Base-by-base conservation (phyloP, 805 yeast species). In the Candida ascalaphidarum region DNA sequence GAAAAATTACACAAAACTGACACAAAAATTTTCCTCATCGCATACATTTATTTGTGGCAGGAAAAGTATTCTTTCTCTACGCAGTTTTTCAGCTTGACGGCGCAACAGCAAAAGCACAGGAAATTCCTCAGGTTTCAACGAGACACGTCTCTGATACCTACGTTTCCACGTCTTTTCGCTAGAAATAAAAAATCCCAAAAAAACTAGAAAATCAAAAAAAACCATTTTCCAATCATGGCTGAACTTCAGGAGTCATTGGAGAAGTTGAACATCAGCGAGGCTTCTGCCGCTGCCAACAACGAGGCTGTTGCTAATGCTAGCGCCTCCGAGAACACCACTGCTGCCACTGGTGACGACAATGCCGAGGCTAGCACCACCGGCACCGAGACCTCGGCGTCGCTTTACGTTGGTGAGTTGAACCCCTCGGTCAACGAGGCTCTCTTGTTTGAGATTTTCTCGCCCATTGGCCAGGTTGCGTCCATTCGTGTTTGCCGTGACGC, bases 401-500 rank as follows among this genome's bases (percentile, higher is more conserved):
- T 92, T 48, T 92, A 92, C 65, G 97, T 92, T 54, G 97, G 98
- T 54, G 98, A 92, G 68, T 77, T 92, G 50, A 94, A 84, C 61
- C 83, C 88, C 40, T 59, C 81, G 25, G 95, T 92, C 46, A 82
- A 85, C 47, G 98, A 92, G 72, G 95, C 97, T 37, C 71, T 81
- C 48, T 76, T 92, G 54, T 92, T 82, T 57, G 98, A 92, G 70
- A 70, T 88, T 50, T 92, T 92, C 71, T 82, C 94, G 41, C 86
- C 83, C 53, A 72, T 89, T 48, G 98, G 97, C 46, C 86, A 84
- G 52, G 97, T 92, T 36, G 75, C 96, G 18, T 84, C 96, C 39
- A 88, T 92, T 61, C 88, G 97, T 70, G 96, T 92, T 41, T 92
- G 98, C 71, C 89, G 98, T 68, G 97, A 92, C 57, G 94, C 96